Evolutionary conservation across 345 rosid genomes (phyloP), one percentile per base, ranked within the genome.

Genomic region (Microthlaspi erraticum): DNA sequence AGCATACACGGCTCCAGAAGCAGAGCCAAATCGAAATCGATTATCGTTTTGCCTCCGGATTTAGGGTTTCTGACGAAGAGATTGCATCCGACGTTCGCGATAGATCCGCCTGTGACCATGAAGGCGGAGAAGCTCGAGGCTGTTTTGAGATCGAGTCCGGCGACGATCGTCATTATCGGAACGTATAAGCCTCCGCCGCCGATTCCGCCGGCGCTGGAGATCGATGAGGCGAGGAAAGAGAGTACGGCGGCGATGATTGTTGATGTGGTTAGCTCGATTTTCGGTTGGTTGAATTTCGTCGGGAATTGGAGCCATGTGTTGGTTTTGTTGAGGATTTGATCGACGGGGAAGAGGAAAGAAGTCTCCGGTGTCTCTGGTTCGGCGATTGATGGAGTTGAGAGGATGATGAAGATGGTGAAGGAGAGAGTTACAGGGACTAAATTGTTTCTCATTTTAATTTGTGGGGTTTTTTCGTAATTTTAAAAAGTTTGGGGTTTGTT

Each of bases 161-260:
- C 89, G 1, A 86, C 75, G 4, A 90, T 77, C 0, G 85, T 87
- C 65, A 93, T 73, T 14, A 93, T 82, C 0, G 98, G 97, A 17
- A 91, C 85, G 56, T 76, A 93, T 42, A 93, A 64, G 2, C 97
- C 98, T 10, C 97, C 98, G 0, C 94, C 98, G 1, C 98, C 96
- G 49, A 90, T 85, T 26, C 97, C 98, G 0, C 96, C 98, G 3
- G 96, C 98, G 66, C 97, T 90, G 6, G 98, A 91, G 43, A 91
- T 80, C 0, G 94, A 69, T 8, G 96, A 72, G 34, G 96, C 90
- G 12, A 84, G 5, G 85, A 90, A 93, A 32, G 97, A 88, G 6
- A 85, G 72, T 20, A 78, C 8, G 23, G 75, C 93, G 14, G 98
- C 82, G 4, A 79, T 9, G 18, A 78, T 66, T 16, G 74, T 72